Evolutionary conservation across 148 eudicot genomes (phyloP), one percentile per base, ranked within the genome.

Genomic region (Arctostaphylos glauca): DNA sequence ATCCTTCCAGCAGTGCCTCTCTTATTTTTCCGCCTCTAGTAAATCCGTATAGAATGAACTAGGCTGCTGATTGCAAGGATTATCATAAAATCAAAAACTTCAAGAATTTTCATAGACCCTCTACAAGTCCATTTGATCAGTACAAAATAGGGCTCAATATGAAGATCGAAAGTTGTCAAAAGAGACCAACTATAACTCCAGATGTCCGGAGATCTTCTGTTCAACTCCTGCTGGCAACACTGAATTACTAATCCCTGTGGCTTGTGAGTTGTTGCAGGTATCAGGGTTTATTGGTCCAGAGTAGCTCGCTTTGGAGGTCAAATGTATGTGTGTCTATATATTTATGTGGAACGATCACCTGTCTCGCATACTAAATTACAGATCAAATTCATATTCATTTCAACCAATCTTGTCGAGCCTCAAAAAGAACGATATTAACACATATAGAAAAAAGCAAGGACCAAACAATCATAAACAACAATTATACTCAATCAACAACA

Each of bases 61-160:
- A 67, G 47, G 66, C 52, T 15, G 31, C 58, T 15, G 74, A 21
- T 80, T 23, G 19, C 55, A 64, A 80, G 54, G 46, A 80, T 62
- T 74, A 62, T 49, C 18, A 4, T 43, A 49, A 23, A 60, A 19
- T 7, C 49, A 48, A 38, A 76, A 77, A 38, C 62, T 60, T 6
- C 44, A 43, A 44, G 31, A 59, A 59, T 60, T 43, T 60, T 13
- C 21, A 12, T 79, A 77, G 31, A 64, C 59, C 52, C 52, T 53
- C 58, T 2, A 71, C 16, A 5, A 53, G 41, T 12, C 31, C 41
- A 19, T 67, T 53, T 38, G 48, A 19, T 46, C 7, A 1, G 25
- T 9, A 25, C 64, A 70, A 38, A 70, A 81, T 64, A 31, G 54
- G 66, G 82, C 50, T 81, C 64, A 10, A 52, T 18, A 81, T 38